Evolutionary conservation across 352 stramenopile species (phyloP).

Genomic region (Phytophthora pisi): DNA sequence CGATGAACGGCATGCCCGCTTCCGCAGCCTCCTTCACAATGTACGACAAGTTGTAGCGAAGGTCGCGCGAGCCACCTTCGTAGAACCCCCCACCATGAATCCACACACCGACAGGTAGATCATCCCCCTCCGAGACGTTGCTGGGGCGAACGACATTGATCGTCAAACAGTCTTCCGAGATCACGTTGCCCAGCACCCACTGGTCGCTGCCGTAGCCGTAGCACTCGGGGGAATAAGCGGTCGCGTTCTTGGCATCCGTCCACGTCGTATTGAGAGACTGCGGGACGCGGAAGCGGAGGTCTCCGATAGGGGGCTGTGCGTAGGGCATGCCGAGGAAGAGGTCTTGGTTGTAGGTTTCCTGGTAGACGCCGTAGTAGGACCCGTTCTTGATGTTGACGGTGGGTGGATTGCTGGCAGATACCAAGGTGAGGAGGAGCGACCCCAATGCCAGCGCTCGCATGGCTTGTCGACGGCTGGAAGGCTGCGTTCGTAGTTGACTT

Average conservation of each 20-base stretch:
- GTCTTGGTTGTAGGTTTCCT: slow-evolving; percentile 31
- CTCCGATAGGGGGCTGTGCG: slow-evolving; percentile 22
- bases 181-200: slow-evolving; percentile 27
- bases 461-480: too few relatives aligned
- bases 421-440: slow-evolving; percentile 1
- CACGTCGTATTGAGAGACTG: slow-evolving; percentile 29
- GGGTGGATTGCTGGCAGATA: slow-evolving; percentile 3
- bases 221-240: slow-evolving; percentile 46
- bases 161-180: slow-evolving; percentile 31
- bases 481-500: too few relatives aligned
- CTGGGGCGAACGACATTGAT: slow-evolving; percentile 37
- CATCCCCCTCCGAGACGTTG: slow-evolving; percentile 18
- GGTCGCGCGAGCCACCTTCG: slow-evolving; percentile 32
- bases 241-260: slow-evolving; percentile 34
- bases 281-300: slow-evolving; percentile 31
- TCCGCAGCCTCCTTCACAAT: slow-evolving; percentile 31
- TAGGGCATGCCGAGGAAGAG: slow-evolving; percentile 44
- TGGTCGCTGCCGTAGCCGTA: slow-evolving; percentile 33
- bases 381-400: slow-evolving; percentile 35
- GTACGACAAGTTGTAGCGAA: slow-evolving; percentile 40
- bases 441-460: neutral
- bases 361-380: slow-evolving; percentile 35
- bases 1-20: slow-evolving; percentile 36
- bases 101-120: slow-evolving; percentile 35
- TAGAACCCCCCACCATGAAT: slow-evolving; percentile 33